Base-by-base conservation (phyloP, 129 eudicot genomes). In the Solidago caesia region DNA sequence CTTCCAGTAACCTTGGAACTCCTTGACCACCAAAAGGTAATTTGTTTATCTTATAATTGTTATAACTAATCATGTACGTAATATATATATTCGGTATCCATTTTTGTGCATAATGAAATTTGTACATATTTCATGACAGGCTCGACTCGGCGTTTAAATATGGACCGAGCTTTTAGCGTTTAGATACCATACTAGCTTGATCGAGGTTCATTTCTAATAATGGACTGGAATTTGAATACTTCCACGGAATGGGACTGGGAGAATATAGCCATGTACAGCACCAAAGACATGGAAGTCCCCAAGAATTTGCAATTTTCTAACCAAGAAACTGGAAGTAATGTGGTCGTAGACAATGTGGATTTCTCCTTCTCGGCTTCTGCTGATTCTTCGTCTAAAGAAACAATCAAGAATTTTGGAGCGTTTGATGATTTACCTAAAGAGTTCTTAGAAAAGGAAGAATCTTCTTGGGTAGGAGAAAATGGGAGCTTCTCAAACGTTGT, bases 231-330 rank as follows among this genome's bases (percentile, higher is more conserved):
- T 46, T 63, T 81, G 48, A 80, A 80, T 57, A 67, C 80, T 73
- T 59, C 89, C 67, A 67, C 73, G 3, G 87, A 82, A 60, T 79
- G 84, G 84, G 89, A 85, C 33, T 85, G 84, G 89, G 87, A 76
- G 52, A 84, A 80, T 73, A 13, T 76, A 67, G 81, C 87, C 47
- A 79, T 83, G 67, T 83, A 82, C 72, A 64, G 75, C 67, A 72
- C 48, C 72, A 79, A 74, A 70, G 80, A 82, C 27, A 79, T 72
- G 16, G 89, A 82, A 73, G 67, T 64, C 48, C 74, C 84, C n/a
- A 76, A 75, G 75, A 72, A 64, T 39, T 53, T 72, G 53, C 79
- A 74, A 45, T 69, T 72, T 73, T 73, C 78, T 29, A 77, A 78
- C 78, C 78, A 74, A 7, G 80, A 77, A 14, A 62, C 47, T 39